Percentiles rank a stretch among this genome's conserved stretches.
phyloP scores from a whole-genome alignment of 1,284 basidiomycete species.

The Violaceomyces palustris region DNA sequence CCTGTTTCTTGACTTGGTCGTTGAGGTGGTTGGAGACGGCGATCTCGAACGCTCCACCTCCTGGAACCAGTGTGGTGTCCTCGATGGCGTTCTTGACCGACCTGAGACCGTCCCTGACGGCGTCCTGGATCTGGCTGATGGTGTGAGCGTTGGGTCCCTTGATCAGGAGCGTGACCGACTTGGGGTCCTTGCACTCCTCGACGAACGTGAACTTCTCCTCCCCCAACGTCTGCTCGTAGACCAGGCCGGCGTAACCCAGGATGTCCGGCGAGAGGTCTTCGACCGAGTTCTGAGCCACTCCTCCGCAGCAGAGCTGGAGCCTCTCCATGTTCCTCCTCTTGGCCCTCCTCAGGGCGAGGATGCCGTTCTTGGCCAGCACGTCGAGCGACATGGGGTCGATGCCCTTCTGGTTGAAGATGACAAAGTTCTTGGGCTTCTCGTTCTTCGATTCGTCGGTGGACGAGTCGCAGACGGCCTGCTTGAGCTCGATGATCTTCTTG shows the following conservation, averaged over 20 bases:
- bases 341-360: constrained; percentile 86
- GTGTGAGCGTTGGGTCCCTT: constrained; percentile 86
- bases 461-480: constrained; percentile 80
- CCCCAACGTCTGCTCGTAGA: constrained; percentile 97
- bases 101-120: constrained; percentile 88
- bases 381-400: constrained; percentile 97
- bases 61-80: constrained; percentile 80
- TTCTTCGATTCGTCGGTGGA: constrained; percentile 28
- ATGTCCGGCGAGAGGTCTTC: constrained; percentile 88
- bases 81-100: constrained; percentile 96
- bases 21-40: constrained; percentile 79
- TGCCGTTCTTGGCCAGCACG: constrained; percentile 93
- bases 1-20: constrained; percentile 69
- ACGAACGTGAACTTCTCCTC: constrained; percentile 99
- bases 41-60: constrained; percentile 95
- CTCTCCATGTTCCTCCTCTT: constrained; percentile 68
- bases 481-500: constrained; percentile 94
- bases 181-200: constrained; percentile 93
- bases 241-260: constrained; percentile 93
- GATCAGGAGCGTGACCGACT: constrained; percentile 91
- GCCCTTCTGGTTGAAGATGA: constrained; percentile 98
- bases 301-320: constrained; percentile 74
- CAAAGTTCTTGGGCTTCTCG: constrained; percentile 73
- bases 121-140: constrained; percentile 93
- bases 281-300: constrained; percentile 93